Evolutionary conservation across 163 green algal species (phyloP).

Genomic region (Botryococcus braunii): DNA sequence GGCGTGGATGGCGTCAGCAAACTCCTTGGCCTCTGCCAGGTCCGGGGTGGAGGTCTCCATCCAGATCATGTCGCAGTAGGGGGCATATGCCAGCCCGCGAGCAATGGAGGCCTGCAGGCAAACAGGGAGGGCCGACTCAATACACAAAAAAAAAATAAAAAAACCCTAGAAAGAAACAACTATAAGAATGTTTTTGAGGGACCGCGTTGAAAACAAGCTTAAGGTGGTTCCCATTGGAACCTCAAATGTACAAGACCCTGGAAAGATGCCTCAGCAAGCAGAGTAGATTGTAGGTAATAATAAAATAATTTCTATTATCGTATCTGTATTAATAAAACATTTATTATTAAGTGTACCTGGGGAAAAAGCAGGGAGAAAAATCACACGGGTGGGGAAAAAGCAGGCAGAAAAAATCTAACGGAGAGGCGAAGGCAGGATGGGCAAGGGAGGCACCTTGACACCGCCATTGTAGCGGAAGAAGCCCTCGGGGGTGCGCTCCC

Average conservation of each 20-base stretch:
- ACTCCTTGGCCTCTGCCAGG: conserved; percentile 71
- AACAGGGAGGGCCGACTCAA: too few relatives aligned
- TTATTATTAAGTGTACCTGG: too few relatives aligned
- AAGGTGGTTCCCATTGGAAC: too few relatives aligned
- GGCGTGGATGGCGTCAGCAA: conserved; percentile 72
- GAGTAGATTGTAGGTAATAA: too few relatives aligned
- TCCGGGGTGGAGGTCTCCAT: conserved; percentile 78
- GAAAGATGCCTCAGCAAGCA: too few relatives aligned
- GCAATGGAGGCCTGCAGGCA: conserved; percentile 66
- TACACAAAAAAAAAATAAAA: too few relatives aligned
- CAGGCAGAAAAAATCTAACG: background rate
- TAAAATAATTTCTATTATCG: too few relatives aligned
- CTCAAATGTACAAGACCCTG: too few relatives aligned
- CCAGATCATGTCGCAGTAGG: conserved; percentile 81
- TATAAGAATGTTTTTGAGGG: too few relatives aligned
- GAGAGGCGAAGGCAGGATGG: background rate
- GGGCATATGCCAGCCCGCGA: conserved; percentile 73
- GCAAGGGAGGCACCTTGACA: conserved; percentile 43
- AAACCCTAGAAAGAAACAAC: too few relatives aligned
- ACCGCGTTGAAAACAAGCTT: too few relatives aligned
- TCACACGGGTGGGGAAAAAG: background rate
- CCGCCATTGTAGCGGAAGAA: conserved; percentile 68
- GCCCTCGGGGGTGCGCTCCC: conserved; percentile 72
- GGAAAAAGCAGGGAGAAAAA: background rate
- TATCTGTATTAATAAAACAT: too few relatives aligned